A percentile compares a stretch with the other conserved stretches of the same genome.
These are phyloP conservation scores for Fusarium citri DNA, from an alignment of 2,329 filamentous ascomycete species.

Conservation along the genomic window DNA sequence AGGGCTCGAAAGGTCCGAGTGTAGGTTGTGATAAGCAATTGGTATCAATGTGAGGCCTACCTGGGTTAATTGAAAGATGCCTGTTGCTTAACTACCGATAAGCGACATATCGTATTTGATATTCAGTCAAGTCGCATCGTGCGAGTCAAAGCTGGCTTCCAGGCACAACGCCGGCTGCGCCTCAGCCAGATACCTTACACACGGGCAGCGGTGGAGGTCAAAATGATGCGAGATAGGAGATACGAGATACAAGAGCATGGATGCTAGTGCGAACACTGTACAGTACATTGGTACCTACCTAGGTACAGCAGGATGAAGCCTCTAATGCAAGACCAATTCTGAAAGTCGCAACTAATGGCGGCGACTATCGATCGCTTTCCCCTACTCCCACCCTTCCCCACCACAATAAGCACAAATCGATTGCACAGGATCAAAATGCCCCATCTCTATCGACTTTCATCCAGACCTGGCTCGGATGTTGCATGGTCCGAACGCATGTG, in stretches of 20 bases:
- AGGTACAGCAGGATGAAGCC: no score
- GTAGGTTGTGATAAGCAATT: neutral
- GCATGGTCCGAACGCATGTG: neutral
- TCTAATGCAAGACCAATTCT: neutral
- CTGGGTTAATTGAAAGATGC: neutral
- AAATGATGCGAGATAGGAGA: neutral
- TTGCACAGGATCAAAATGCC: neutral
- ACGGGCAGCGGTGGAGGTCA: neutral
- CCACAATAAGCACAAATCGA: conserved; percentile 3
- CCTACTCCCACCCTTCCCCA: conserved; percentile 6
- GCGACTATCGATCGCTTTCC: conserved; percentile 36
- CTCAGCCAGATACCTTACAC: neutral
- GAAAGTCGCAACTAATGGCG: conserved; percentile 22
- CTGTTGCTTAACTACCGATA: neutral
- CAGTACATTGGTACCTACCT: no score
- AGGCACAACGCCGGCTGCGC: neutral
- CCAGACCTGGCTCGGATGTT: neutral
- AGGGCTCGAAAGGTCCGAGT: neutral
- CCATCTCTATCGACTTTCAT: neutral
- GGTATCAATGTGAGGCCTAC: neutral
- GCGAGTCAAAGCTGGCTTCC: conserved; percentile 3
- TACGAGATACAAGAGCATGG: neutral
- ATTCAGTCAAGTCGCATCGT: neutral
- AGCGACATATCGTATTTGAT: neutral
- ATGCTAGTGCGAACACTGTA: neutral